Conservation (phyloP, 306 rosid genomes). For the Astragalus membranaceus region DNA sequence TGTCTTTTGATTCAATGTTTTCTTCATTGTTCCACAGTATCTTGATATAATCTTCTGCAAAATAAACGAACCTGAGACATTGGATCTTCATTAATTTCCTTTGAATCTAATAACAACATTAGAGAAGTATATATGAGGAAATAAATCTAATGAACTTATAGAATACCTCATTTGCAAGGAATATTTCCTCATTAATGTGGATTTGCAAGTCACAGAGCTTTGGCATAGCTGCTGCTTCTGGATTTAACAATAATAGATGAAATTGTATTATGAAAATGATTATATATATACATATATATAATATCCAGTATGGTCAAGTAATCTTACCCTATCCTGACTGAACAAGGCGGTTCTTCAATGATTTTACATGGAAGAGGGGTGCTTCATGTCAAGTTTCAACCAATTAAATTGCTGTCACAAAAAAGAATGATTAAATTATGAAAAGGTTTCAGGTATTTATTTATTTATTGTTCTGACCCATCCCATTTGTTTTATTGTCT, state of each 20-base stretch:
- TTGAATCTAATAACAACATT: neutral
- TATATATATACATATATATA: neutral
- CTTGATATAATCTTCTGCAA: conserved; percentile 43
- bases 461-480: neutral
- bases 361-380: conserved; percentile 1
- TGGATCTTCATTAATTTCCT: neutral
- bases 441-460: neutral
- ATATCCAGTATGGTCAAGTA: neutral
- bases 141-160: neutral
- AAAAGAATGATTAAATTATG: neutral
- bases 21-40: conserved; percentile 46
- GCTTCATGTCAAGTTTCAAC: neutral
- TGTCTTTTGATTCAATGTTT: conserved; percentile 35
- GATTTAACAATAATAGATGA: conserved; percentile 18
- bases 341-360: neutral
- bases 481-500: neutral
- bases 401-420: neutral
- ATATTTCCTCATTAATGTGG: conserved; percentile 44
- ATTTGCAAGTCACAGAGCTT: conserved; percentile 43
- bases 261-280: neutral
- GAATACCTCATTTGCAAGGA: conserved; percentile 49
- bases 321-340: neutral
- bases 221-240: conserved; percentile 38
- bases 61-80: conserved; percentile 5
- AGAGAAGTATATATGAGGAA: neutral